Conservation (phyloP, 352 stramenopile genomes). For the Pythium rhizo-oryzae region DNA sequence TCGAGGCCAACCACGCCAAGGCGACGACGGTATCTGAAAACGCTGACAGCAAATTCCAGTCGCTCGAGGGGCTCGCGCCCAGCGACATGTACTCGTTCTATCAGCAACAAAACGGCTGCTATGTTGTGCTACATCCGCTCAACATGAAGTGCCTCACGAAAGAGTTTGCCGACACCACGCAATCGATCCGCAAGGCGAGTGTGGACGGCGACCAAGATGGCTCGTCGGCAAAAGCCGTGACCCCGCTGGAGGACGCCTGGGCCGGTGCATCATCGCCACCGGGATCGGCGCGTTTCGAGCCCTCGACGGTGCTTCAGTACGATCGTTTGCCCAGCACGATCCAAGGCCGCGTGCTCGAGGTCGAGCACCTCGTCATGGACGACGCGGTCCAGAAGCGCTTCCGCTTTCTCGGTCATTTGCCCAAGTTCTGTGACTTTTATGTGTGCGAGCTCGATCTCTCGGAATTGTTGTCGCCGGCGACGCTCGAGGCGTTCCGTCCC, state of each 20-base stretch:
- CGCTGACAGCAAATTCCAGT: conserved; percentile 17
- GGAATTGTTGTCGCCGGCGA: conserved; percentile 67
- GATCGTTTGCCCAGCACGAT: conserved; percentile 60
- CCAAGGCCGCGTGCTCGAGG: conserved; percentile 68
- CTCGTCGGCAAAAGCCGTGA: conserved; percentile 4
- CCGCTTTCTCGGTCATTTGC: conserved; percentile 86
- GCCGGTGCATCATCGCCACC: conserved; percentile 20
- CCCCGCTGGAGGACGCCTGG: conserved; percentile 24
- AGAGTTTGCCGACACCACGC: conserved; percentile 56
- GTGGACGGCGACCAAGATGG: conserved; percentile 19
- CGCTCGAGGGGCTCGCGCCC: conserved; percentile 12
- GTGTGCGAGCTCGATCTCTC: conserved; percentile 86
- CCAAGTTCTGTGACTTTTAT: conserved; percentile 87
- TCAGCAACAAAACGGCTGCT: conserved; percentile 83
- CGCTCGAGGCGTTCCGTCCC: conserved; percentile 53
- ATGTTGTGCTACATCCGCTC: conserved; percentile 88
- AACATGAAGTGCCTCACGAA: conserved; percentile 90
- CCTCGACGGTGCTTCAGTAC: conserved; percentile 37
- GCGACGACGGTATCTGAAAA: conserved; percentile 8
- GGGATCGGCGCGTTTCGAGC: conserved; percentile 12
- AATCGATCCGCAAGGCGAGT: conserved; percentile 20
- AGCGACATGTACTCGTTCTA: conserved; percentile 83
- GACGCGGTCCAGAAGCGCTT: conserved; percentile 84
- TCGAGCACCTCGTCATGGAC: conserved; percentile 90
- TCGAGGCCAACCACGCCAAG: conserved; percentile 22